A percentile compares a stretch with the other conserved stretches of the same genome.
Conservation (phyloP, 805 yeast genomes). For the Candida coquimbonensis region DNA sequence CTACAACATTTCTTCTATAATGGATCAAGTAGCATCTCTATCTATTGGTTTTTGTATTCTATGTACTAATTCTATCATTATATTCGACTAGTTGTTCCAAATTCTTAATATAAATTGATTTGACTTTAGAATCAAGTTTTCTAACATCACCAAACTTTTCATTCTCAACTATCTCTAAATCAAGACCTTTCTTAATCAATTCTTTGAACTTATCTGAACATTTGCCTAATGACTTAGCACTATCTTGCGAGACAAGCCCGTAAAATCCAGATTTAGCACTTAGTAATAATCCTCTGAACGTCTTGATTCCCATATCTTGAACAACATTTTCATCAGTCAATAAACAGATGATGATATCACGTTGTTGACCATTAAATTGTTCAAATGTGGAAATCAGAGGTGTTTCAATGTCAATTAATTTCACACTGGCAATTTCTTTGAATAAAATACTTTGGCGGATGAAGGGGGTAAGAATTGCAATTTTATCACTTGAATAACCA, state of each 20-base stretch:
- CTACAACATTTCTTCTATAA: too few species aligned
- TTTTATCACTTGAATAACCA: slow-evolving; percentile 33
- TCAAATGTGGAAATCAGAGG: not conserved
- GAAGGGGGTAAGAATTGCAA: slow-evolving; percentile 36
- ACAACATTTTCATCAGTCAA: not conserved
- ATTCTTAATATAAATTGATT: too few species aligned
- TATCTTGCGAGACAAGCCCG: not conserved
- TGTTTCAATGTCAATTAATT: not conserved
- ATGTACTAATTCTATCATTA: too few species aligned
- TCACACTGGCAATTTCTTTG: not conserved
- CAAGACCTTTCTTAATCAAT: not conserved
- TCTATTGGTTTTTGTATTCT: too few species aligned
- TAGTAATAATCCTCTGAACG: not conserved
- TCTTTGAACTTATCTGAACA: not conserved
- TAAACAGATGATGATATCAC: slow-evolving; percentile 1
- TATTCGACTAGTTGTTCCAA: too few species aligned
- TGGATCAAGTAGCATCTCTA: too few species aligned
- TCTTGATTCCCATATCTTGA: not conserved
- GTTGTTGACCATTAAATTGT: not conserved
- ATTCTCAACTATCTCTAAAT: not conserved
- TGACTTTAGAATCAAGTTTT: too few species aligned
- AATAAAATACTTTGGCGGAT: slow-evolving; percentile 12
- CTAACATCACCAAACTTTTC: not conserved
- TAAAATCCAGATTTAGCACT: not conserved
- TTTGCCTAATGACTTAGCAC: not conserved